Conservation (phyloP, 805 yeast genomes). For the Candida tallmaniae region DNA sequence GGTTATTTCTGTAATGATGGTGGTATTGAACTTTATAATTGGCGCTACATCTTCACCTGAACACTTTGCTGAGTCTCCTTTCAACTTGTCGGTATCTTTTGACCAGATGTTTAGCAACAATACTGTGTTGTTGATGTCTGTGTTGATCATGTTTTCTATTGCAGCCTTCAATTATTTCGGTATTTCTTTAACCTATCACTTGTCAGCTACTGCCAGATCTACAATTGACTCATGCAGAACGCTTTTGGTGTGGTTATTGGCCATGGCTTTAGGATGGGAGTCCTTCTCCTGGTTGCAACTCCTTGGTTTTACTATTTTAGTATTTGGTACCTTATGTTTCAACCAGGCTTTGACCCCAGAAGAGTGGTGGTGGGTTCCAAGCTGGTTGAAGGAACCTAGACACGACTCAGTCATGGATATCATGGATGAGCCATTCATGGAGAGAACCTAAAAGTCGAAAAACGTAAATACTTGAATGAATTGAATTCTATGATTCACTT, state of each 20-base stretch:
- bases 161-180: conserved; percentile 73
- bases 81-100: conserved; percentile 52
- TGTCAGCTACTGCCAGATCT: conserved; percentile 75
- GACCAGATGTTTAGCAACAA: conserved; percentile 42
- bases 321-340: conserved; percentile 69
- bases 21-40: conserved; percentile 36
- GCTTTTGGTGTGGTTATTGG: conserved; percentile 67
- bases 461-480: no score
- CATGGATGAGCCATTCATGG: conserved; percentile 28
- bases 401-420: conserved; percentile 18
- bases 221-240: conserved; percentile 79
- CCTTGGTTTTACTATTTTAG: conserved; percentile 58
- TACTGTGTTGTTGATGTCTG: conserved; percentile 47
- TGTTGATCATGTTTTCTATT: conserved; percentile 67
- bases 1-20: conserved; percentile 42
- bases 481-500: no score
- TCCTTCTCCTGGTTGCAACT: conserved; percentile 57
- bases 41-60: conserved; percentile 28
- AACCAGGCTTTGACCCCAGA: conserved; percentile 64
- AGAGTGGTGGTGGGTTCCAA: conserved; percentile 44
- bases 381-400: conserved; percentile 27
- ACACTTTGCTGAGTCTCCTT: conserved; percentile 44
- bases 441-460: conserved; percentile 15
- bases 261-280: conserved; percentile 74
- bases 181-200: conserved; percentile 55